phyloP scores from a whole-genome alignment of 2,329 filamentous ascomycete genomes.

The Aspergillus persii region DNA sequence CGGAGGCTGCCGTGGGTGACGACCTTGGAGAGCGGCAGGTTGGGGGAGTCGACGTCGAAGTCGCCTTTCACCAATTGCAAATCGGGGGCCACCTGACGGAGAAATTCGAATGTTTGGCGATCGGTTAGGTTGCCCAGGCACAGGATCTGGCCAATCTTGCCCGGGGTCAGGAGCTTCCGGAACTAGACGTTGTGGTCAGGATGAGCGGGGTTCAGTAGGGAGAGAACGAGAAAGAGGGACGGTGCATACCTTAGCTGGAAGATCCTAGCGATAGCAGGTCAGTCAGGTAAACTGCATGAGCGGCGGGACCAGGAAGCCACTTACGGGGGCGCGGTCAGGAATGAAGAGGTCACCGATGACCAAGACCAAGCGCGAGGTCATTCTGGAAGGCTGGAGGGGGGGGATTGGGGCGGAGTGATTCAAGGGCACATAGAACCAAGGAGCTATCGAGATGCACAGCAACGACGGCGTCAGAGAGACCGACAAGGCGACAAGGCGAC shows the following conservation, averaged over 20 bases:
- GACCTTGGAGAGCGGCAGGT: slow-evolving; percentile 64
- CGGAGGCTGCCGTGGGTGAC: slow-evolving; percentile 67
- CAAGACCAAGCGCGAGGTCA: slow-evolving; percentile 85
- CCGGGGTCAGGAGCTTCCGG: slow-evolving; percentile 78
- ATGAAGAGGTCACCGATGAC: slow-evolving; percentile 93
- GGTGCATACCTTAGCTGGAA: slow-evolving; percentile 73
- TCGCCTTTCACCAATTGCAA: slow-evolving; percentile 69
- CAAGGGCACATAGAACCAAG: slow-evolving; percentile 27
- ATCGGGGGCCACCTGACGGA: slow-evolving; percentile 70
- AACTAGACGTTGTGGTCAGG: slow-evolving; percentile 56
- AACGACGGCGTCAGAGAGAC: no score
- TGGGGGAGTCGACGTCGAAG: slow-evolving; percentile 66
- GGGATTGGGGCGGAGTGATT: slow-evolving; percentile 10
- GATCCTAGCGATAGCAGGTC: slow-evolving; percentile 54
- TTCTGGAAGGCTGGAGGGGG: slow-evolving; percentile 33
- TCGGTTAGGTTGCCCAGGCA: slow-evolving; percentile 80
- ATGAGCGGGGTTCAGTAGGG: not conserved
- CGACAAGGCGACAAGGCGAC: no score
- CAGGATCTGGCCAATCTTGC: slow-evolving; percentile 78
- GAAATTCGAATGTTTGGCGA: slow-evolving; percentile 76
- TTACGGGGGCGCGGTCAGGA: slow-evolving; percentile 79
- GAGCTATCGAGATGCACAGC: no score
- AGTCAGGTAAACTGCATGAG: slow-evolving; percentile 18
- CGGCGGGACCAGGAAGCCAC: slow-evolving; percentile 21
- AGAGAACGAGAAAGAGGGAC: not conserved